These are phyloP conservation scores for Hura crepitans DNA, from an alignment of 441 rosid species.

Conservation along the genomic window DNA sequence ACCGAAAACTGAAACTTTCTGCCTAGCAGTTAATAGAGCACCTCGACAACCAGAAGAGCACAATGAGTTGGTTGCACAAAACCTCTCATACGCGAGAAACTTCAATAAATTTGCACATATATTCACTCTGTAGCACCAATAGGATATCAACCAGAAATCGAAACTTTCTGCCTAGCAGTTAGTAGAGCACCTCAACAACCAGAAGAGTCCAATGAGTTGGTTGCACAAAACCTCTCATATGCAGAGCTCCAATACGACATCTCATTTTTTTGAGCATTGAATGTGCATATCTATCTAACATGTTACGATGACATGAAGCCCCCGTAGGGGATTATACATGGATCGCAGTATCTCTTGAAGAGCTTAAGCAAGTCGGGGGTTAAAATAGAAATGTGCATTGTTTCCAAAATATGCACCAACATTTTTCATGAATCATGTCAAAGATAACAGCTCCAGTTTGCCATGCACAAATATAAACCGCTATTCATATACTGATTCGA, in stretches of 20 bases:
- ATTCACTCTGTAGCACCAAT: background rate
- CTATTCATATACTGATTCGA: no score
- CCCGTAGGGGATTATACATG: background rate
- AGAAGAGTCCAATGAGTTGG: background rate
- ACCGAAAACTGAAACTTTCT: background rate
- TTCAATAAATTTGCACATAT: background rate
- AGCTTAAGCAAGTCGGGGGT: background rate
- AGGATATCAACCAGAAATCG: background rate
- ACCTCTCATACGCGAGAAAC: no score
- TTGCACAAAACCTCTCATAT: background rate
- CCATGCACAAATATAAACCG: background rate
- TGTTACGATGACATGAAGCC: background rate
- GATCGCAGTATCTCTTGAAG: background rate
- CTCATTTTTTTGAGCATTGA: background rate
- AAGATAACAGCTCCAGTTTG: background rate
- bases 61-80: background rate
- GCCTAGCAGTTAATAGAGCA: background rate
- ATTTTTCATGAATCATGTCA: no score
- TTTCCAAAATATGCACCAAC: background rate
- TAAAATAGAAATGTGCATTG: background rate
- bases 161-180: background rate
- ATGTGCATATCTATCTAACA: background rate
- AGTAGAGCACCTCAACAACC: background rate
- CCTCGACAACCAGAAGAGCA: background rate
- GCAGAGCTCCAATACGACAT: background rate